Evolutionary conservation across 495 filamentous ascomycete species (phyloP).

Genomic region (Aspergillus olivimuriae): DNA sequence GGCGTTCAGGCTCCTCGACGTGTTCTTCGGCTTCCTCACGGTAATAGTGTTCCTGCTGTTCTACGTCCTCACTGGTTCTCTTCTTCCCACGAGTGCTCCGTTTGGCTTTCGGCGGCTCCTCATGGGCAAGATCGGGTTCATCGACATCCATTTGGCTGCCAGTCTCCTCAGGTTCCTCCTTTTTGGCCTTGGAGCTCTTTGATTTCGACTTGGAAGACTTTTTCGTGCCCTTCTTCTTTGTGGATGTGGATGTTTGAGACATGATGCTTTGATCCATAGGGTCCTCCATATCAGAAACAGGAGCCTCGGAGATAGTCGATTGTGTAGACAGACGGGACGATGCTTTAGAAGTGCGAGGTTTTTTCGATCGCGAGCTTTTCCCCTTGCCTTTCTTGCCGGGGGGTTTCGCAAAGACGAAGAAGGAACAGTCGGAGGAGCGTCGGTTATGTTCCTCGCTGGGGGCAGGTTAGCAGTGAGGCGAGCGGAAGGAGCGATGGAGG

Average conservation of each 20-base stretch:
- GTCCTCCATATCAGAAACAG: conserved; percentile 51
- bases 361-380: conserved; percentile 35
- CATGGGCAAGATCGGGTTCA: conserved; percentile 16
- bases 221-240: conserved; percentile 50
- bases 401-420: conserved; percentile 56
- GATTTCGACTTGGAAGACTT: conserved; percentile 34
- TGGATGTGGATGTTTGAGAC: conserved; percentile 43
- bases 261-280: conserved; percentile 60
- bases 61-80: conserved; percentile 55
- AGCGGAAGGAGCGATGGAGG: conserved; percentile 11
- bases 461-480: conserved; percentile 17
- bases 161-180: conserved; percentile 51
- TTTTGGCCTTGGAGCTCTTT: conserved; percentile 44
- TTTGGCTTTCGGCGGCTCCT: conserved; percentile 33
- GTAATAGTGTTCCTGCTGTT: conserved; percentile 35
- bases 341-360: conserved; percentile 57
- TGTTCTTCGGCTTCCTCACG: conserved; percentile 9
- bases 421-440: conserved; percentile 71
- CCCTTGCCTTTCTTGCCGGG: conserved; percentile 40
- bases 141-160: conserved; percentile 32
- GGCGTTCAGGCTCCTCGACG: conserved; percentile 29
- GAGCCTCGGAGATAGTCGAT: conserved; percentile 53
- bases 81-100: conserved; percentile 55
- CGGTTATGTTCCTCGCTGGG: conserved; percentile 76
- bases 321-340: conserved; percentile 69